phyloP scores from a whole-genome alignment of 495 filamentous ascomycete species.

The Aspergillus asperescens region DNA sequence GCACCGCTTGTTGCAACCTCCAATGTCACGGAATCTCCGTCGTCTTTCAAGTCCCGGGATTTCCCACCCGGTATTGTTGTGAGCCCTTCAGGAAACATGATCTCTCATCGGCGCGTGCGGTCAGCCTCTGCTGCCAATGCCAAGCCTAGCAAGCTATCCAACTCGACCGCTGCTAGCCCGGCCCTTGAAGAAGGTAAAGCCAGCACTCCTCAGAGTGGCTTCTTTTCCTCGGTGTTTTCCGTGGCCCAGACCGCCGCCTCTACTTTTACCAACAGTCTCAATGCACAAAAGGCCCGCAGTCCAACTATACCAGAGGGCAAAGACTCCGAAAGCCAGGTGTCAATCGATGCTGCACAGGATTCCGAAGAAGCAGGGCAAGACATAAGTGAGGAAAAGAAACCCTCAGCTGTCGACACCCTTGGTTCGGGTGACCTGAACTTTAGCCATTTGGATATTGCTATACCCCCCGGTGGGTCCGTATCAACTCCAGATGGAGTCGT shows the following conservation, averaged over 20 bases:
- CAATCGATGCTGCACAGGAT: constrained; percentile 25
- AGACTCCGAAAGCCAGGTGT: constrained; percentile 23
- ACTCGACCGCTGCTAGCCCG: constrained; percentile 70
- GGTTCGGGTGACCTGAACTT: constrained; percentile 85
- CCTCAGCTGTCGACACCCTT: constrained; percentile 80
- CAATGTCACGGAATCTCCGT: constrained; percentile 32
- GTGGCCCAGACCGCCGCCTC: constrained; percentile 93
- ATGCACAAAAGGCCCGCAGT: constrained; percentile 44
- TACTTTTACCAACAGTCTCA: constrained; percentile 75
- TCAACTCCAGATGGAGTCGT: constrained; percentile 37
- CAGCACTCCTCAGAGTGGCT: constrained; percentile 54
- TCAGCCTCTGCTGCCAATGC: constrained; percentile 57
- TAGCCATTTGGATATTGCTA: constrained; percentile 59
- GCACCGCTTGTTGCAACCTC: constrained; percentile 24
- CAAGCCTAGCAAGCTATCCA: constrained; percentile 86
- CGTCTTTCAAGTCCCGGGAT: constrained; percentile 29
- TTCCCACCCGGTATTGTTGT: constrained; percentile 33
- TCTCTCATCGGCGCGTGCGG: constrained; percentile 62
- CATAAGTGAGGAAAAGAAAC: constrained; percentile 49
- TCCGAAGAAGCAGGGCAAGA: constrained; percentile 16
- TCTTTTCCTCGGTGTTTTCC: constrained; percentile 90
- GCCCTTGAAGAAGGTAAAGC: constrained; percentile 58
- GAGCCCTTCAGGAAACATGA: constrained; percentile 65
- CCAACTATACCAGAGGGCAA: constrained; percentile 21
- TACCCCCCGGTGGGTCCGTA: constrained; percentile 34